These are phyloP conservation scores for Trichophyton simii DNA, from an alignment of 2,329 filamentous ascomycete species.

Conservation along the genomic window DNA sequence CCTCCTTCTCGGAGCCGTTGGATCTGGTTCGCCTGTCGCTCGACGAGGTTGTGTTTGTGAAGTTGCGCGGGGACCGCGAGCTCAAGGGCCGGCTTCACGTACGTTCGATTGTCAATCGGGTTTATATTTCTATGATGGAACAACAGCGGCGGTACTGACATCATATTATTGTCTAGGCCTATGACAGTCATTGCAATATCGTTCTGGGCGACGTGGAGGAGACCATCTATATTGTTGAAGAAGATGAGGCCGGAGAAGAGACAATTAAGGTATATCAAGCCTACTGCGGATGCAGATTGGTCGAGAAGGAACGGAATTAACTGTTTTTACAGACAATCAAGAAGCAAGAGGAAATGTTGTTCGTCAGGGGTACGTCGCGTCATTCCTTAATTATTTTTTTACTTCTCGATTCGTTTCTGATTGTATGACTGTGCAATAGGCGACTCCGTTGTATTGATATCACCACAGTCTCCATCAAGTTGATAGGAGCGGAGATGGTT, in stretches of 20 bases:
- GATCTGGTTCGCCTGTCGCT: conserved; percentile 89
- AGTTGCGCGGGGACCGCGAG: conserved; percentile 89
- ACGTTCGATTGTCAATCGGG: conserved; percentile 25
- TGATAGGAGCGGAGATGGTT: not conserved
- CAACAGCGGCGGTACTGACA: not conserved
- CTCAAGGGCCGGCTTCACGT: conserved; percentile 92
- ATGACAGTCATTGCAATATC: conserved; percentile 96
- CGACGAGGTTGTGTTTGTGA: conserved; percentile 94
- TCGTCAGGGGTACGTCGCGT: conserved; percentile 68
- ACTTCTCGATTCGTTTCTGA: not conserved
- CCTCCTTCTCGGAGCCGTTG: conserved; percentile 75
- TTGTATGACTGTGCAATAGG: conserved; percentile 33
- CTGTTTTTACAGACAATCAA: conserved; percentile 59
- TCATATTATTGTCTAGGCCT: conserved; percentile 50
- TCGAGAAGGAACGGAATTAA: not conserved
- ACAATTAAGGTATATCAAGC: conserved; percentile 50
- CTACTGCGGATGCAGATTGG: not conserved
- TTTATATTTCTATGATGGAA: not conserved
- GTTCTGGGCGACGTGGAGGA: conserved; percentile 94
- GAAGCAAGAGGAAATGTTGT: conserved; percentile 97
- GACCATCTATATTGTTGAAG: conserved; percentile 87
- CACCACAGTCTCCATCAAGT: conserved; percentile 40
- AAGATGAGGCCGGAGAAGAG: conserved; percentile 65
- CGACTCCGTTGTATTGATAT: conserved; percentile 61
- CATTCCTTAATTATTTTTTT: not conserved